Conservation (phyloP, 2,329 filamentous ascomycete species). For the Xylaria sp. region DNA sequence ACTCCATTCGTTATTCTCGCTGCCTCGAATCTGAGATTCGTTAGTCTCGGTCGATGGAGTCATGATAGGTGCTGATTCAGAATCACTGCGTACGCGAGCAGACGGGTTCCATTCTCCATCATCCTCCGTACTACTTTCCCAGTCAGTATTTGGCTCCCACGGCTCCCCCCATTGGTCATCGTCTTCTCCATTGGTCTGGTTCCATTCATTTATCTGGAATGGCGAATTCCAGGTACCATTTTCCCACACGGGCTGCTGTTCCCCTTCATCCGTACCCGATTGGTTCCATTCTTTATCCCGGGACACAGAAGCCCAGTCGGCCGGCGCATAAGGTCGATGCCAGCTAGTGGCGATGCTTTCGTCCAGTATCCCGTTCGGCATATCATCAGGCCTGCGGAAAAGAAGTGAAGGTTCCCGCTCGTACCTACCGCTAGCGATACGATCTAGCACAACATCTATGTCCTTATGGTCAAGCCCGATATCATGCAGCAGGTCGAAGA, state of each 20-base stretch:
- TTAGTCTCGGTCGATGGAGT: no score
- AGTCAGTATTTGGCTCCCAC: no score
- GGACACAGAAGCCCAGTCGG: not conserved
- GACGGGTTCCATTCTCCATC: no score
- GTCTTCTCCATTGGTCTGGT: no score
- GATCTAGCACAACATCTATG: conserved; percentile 6
- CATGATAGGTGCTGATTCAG: no score
- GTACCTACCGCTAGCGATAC: conserved; percentile 2
- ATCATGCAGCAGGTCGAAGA: conserved; percentile 24
- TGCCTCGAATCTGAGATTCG: no score
- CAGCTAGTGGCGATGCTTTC: not conserved
- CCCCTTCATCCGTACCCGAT: not conserved
- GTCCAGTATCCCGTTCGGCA: conserved; percentile 1
- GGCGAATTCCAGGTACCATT: not conserved
- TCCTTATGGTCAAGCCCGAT: conserved; percentile 13
- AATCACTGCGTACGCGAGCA: no score
- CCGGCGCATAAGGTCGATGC: not conserved
- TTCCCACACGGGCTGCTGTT: not conserved
- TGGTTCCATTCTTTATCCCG: not conserved
- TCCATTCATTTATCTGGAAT: no score
- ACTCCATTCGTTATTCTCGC: no score
- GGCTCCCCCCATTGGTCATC: no score
- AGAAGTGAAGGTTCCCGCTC: conserved; percentile 12
- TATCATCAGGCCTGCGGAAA: conserved; percentile 9
- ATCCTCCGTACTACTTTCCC: no score